phyloP scores from a whole-genome alignment of 2,329 filamentous ascomycete genomes.

The Monilinia polystroma region DNA sequence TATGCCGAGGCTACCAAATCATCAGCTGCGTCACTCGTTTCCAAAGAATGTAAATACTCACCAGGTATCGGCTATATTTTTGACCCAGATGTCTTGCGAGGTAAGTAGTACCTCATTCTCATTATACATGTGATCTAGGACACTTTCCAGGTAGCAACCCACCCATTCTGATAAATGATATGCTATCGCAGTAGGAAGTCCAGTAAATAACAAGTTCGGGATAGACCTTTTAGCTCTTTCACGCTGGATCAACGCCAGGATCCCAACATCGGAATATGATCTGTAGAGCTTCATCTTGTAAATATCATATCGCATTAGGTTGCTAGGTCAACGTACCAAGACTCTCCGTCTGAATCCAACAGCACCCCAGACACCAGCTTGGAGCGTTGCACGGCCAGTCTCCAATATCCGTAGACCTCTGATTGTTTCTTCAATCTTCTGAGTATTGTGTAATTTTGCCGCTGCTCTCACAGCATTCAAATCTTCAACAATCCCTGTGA shows the following conservation, averaged over 20 bases:
- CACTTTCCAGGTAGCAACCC: conserved; percentile 30
- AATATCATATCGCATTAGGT: background rate
- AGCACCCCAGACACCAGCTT: conserved; percentile 40
- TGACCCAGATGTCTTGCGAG: conserved; percentile 23
- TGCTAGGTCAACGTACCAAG: conserved; percentile 31
- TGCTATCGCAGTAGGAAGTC: conserved; percentile 36
- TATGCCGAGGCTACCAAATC: conserved; percentile 31
- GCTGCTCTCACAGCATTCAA: conserved; percentile 33
- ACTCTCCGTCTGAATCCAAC: conserved; percentile 39
- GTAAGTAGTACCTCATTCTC: conserved; percentile 29
- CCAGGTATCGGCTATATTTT: conserved; percentile 22
- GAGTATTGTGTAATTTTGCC: conserved; percentile 26
- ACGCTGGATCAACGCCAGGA: conserved; percentile 34
- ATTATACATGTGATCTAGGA: conserved; percentile 31
- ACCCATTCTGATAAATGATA: conserved; percentile 37
- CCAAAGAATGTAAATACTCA: conserved; percentile 23
- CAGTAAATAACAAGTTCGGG: conserved; percentile 33
- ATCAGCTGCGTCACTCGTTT: conserved; percentile 18
- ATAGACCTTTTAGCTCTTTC: conserved; percentile 32
- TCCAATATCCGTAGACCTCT: conserved; percentile 37
- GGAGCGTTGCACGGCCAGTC: conserved; percentile 32
- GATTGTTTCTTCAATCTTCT: conserved; percentile 35
- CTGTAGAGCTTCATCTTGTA: conserved; percentile 36
- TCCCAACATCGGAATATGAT: conserved; percentile 33
- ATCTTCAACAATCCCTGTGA: conserved; percentile 41